These are phyloP conservation scores for Botrytis sinoallii DNA, from an alignment of 2,329 filamentous ascomycete species.

Conservation along the genomic window DNA sequence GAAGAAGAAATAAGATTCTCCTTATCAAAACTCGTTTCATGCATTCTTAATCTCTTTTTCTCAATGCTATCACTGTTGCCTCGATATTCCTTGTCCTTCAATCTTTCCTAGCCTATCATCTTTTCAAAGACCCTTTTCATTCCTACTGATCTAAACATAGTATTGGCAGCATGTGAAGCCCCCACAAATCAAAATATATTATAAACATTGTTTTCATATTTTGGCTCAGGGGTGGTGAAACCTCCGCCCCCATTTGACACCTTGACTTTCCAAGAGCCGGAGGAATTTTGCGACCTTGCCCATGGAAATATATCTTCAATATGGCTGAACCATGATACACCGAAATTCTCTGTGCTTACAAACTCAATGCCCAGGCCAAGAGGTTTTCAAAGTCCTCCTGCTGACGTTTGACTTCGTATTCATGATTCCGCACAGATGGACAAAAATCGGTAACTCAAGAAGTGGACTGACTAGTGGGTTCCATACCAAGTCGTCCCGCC, in stretches of 20 bases:
- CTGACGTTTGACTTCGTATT: conserved; percentile 2
- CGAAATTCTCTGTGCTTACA: background rate
- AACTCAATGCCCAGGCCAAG: background rate
- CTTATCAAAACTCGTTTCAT: conserved; percentile 16
- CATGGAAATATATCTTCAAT: background rate
- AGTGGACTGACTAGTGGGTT: background rate
- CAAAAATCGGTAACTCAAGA: background rate
- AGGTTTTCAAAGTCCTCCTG: background rate
- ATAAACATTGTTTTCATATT: background rate
- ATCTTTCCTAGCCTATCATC: background rate
- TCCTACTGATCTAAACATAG: conserved; percentile 13
- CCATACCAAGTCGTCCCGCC: conserved; percentile 1
- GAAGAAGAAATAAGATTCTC: conserved; percentile 10
- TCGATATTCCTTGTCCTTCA: background rate
- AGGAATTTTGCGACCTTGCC: background rate
- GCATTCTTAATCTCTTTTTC: conserved; percentile 15
- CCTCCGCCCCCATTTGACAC: background rate
- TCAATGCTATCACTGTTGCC: conserved; percentile 1
- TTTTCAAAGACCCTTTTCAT: background rate
- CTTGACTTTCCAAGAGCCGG: conserved; percentile 2
- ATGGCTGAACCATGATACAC: background rate
- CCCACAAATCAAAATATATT: conserved; percentile 3
- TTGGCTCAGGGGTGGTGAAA: conserved; percentile 10
- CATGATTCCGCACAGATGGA: conserved; percentile 7
- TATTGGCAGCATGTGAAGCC: background rate